A percentile compares a stretch with the other conserved stretches of the same genome.
Evolutionary conservation across 78 protist genomes (phyloP).

Genomic region (Chrysochromulina parva): DNA sequence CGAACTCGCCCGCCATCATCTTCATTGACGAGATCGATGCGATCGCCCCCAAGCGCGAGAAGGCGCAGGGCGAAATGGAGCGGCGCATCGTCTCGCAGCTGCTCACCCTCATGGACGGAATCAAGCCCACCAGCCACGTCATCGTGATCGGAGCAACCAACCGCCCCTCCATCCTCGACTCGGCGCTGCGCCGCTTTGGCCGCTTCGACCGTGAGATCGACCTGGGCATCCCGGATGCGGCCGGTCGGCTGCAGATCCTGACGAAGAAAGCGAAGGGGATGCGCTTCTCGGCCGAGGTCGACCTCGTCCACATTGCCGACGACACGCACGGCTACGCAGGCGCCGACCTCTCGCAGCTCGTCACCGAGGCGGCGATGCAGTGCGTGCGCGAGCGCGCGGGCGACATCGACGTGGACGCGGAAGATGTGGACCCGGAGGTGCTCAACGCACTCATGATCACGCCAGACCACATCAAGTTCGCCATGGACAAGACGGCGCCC

Average conservation of each 20-base stretch:
- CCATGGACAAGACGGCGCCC: neutral
- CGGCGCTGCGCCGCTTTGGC: constrained; percentile 99
- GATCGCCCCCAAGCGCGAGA: constrained; percentile 99
- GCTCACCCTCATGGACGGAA: constrained; percentile 98
- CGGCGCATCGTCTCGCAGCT: constrained; percentile 98
- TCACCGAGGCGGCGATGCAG: constrained; percentile 99
- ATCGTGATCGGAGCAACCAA: constrained; percentile 47
- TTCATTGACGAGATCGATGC: constrained; percentile 98
- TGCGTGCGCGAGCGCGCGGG: constrained; percentile 99
- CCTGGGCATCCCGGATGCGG: constrained; percentile 70
- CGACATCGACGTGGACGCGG: constrained; percentile 98
- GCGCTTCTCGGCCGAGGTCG: constrained; percentile 90
- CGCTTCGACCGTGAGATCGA: constrained; percentile 99
- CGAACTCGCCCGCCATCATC: constrained; percentile 52
- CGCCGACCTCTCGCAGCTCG: constrained; percentile 83
- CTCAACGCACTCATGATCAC: neutral
- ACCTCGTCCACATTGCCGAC: constrained; percentile 81
- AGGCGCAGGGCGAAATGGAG: constrained; percentile 97
- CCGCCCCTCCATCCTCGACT: constrained; percentile 74
- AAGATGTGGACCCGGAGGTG: constrained; percentile 31
- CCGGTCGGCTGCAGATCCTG: constrained; percentile 66
- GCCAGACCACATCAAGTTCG: neutral
- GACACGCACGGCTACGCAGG: constrained; percentile 48
- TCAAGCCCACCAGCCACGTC: constrained; percentile 78
- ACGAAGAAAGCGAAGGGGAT: constrained; percentile 96